A percentile compares a stretch with the other conserved stretches of the same genome.
Evolutionary conservation across 2,329 filamentous ascomycete genomes (phyloP).

Genomic region (Cryphonectria parasitica): DNA sequence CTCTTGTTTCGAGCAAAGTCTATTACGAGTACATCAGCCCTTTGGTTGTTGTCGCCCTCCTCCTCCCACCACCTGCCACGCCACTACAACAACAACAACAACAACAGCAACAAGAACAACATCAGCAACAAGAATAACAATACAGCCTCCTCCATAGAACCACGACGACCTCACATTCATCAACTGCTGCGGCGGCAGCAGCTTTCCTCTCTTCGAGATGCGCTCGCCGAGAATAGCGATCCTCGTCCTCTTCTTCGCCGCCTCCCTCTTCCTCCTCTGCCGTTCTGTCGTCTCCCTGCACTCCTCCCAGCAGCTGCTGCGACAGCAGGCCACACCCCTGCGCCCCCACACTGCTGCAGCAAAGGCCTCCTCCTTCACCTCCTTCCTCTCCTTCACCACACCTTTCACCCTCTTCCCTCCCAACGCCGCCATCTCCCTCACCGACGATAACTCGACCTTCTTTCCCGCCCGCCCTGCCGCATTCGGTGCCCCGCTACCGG

Average conservation of each 20-base stretch:
- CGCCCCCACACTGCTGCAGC: slow-evolving; percentile 45
- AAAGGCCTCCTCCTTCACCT: slow-evolving; percentile 46
- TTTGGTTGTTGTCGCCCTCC: not conserved
- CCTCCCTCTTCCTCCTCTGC: slow-evolving; percentile 59
- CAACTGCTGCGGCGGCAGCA: not conserved
- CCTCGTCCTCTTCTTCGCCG: slow-evolving; percentile 56
- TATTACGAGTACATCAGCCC: not conserved
- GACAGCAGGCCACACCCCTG: slow-evolving; percentile 31
- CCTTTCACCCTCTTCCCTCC: slow-evolving; percentile 91
- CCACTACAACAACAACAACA: too few relatives aligned
- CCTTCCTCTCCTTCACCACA: slow-evolving; percentile 71
- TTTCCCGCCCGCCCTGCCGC: slow-evolving; percentile 92
- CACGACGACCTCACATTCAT: not conserved
- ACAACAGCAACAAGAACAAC: too few relatives aligned
- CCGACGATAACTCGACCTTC: slow-evolving; percentile 97
- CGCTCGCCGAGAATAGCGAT: slow-evolving; percentile 59
- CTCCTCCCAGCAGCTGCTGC: slow-evolving; percentile 27
- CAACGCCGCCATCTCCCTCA: slow-evolving; percentile 93
- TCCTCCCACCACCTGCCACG: too few relatives aligned
- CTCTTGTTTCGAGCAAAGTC: not conserved
- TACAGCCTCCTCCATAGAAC: not conserved
- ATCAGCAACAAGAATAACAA: not conserved
- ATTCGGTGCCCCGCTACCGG: slow-evolving; percentile 81
- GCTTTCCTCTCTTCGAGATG: slow-evolving; percentile 42
- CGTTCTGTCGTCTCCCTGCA: slow-evolving; percentile 52